Base-by-base conservation (phyloP, 306 rosid species). In the Oxytropis ochrocephala region DNA sequence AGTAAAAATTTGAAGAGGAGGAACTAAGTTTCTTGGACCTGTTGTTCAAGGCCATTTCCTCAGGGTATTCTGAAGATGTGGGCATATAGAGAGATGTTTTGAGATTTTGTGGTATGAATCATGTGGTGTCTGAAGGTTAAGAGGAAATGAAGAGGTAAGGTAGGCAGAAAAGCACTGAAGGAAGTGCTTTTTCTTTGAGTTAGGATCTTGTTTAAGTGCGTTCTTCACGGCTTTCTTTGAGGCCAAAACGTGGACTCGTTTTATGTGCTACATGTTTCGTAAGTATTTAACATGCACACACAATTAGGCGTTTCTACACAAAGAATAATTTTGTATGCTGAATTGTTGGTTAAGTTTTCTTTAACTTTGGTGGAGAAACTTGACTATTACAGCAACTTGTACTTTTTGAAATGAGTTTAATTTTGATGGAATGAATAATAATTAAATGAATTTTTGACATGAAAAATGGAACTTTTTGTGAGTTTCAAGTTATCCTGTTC, bases 11-110 rank as follows among this genome's bases (percentile, higher is more conserved):
- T 69, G 81, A 84, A 29, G 82, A 41, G 61, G 82, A 41, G 61
- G 86, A 72, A 35, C 4, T 67, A 3, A 41, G 6, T 68, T 86
- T 87, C 72, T 83, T 90, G 18, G 80, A 32, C 76, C 69, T 85
- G 82, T 58, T 75, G 75, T 67, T 75, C n/a, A 72, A 55, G 75
- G 88, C 91, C 92, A 89, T 89, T 51, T 76, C 79, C 17, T 77
- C 30, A 13, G 33, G 49, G 55, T 36, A 1, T 52, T 54, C 61
- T 65, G 52, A 75, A 63, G 38, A 39, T 66, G 36, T 52, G 78
- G 59, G 61, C 74, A 70, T 75, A 21, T 58, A 65, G 65, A 24
- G 65, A 24, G 9, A 10, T 49, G 17, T 14, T 16, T 36, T 62
- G 69, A 24, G 21, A 39, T 42, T 33, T 49, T 70, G 64, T 57